Evolutionary conservation across 305 asterid species (phyloP).

Genomic region (Plantago coronopus): DNA sequence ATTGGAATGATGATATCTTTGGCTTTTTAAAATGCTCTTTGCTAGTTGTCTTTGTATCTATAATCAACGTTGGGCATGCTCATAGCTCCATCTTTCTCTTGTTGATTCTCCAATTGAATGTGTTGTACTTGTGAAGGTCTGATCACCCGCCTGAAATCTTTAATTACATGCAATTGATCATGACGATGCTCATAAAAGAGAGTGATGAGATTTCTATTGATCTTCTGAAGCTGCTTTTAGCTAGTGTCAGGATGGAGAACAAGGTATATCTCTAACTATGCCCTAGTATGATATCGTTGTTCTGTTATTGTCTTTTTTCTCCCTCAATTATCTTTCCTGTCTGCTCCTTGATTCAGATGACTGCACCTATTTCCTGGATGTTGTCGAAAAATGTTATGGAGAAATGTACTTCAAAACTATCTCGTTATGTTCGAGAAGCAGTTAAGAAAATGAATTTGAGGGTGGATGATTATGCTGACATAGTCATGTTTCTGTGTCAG

Average conservation of each 20-base stretch:
- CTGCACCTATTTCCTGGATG: slow-evolving; percentile 52
- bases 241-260: slow-evolving; percentile 54
- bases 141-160: slow-evolving; percentile 38
- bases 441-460: slow-evolving; percentile 44
- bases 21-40: no score
- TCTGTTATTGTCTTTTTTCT: slow-evolving; percentile 11
- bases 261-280: slow-evolving; percentile 39
- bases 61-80: no score
- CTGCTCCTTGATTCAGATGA: slow-evolving; percentile 37
- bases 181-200: slow-evolving; percentile 62
- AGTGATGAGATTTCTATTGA: slow-evolving; percentile 58
- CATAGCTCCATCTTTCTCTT: slow-evolving; percentile 9
- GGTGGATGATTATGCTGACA: slow-evolving; percentile 44
- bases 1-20: neutral
- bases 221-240: slow-evolving; percentile 59
- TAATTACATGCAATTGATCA: slow-evolving; percentile 64
- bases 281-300: neutral
- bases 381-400: slow-evolving; percentile 58
- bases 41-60: neutral
- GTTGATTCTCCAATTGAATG: slow-evolving; percentile 10
- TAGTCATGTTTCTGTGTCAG: slow-evolving; percentile 45
- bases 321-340: slow-evolving; percentile 12
- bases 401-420: slow-evolving; percentile 48
- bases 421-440: slow-evolving; percentile 42
- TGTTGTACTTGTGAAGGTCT: slow-evolving; percentile 42